Evolutionary conservation across 495 filamentous ascomycete species (phyloP).

Genomic region (Staphylotrichum tortipilum): DNA sequence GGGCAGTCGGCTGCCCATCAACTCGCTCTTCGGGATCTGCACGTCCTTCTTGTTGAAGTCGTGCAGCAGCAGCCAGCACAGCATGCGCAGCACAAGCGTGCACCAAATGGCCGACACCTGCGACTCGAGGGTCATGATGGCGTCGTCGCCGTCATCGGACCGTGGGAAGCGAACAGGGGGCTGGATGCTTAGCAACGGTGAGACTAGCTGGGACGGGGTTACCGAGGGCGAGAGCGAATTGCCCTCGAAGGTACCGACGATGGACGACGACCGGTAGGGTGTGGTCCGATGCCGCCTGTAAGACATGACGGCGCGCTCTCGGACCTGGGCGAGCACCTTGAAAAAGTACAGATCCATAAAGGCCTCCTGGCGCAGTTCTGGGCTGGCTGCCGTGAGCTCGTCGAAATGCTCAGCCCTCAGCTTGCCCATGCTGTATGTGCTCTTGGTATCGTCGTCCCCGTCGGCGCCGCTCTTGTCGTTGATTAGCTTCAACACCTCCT

Average conservation of each 20-base stretch:
- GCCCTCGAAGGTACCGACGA: slow-evolving; percentile 7
- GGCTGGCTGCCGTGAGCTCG: slow-evolving; percentile 29
- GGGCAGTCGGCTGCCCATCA: slow-evolving; percentile 39
- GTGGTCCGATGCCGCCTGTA: slow-evolving; percentile 13
- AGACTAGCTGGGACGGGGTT: neutral
- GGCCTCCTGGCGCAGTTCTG: slow-evolving; percentile 31
- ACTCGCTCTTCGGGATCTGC: slow-evolving; percentile 38
- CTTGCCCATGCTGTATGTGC: neutral
- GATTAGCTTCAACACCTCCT: slow-evolving; percentile 28
- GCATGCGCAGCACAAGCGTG: slow-evolving; percentile 42
- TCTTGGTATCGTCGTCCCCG: slow-evolving; percentile 3
- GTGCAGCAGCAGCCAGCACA: slow-evolving; percentile 45
- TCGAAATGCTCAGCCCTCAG: slow-evolving; percentile 15
- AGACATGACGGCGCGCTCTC: slow-evolving; percentile 17
- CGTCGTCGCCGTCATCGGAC: neutral
- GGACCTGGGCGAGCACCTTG: slow-evolving; percentile 26
- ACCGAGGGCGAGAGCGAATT: neutral
- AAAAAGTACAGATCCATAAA: slow-evolving; percentile 38
- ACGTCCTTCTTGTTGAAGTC: slow-evolving; percentile 43
- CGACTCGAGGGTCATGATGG: slow-evolving; percentile 8
- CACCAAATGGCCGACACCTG: slow-evolving; percentile 34
- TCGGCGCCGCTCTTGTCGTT: slow-evolving; percentile 17
- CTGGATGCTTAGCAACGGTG: slow-evolving; percentile 3
- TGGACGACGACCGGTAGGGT: slow-evolving; percentile 15
- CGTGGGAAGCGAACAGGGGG: neutral